Base-by-base conservation (phyloP, 371 early-diverging fungal genomes). In the Blakeslea trispora region DNA sequence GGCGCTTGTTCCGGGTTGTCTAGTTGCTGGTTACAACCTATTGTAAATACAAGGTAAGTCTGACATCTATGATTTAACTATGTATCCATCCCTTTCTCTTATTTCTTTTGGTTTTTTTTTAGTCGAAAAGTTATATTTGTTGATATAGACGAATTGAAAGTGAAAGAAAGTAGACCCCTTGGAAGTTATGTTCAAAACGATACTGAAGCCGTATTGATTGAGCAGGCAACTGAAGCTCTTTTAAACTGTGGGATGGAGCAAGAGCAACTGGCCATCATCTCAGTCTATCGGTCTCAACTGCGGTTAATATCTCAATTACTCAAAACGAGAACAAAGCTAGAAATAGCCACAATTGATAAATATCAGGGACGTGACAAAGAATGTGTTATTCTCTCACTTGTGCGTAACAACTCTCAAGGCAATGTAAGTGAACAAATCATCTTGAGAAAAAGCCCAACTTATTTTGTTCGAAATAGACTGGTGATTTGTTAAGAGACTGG, bases 311-410 rank as follows among this genome's bases (percentile, higher is more conserved):
- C 68, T 4, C 61, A 79, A 7, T 21, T 59, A 3, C 56, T 91
- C 19, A 55, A 58, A 10, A 50, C 28, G 7, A 69, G 62, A 19
- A 56, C 65, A 6, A 64, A 64, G 3, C 64, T 93, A 11, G 91
- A 93, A 47, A 64, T 90, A 49, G 81, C 86, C 18, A 97, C 97
- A 0, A 87, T 98, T 28, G 97, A 98, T 69, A 85, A 89, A 55
- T 95, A 86, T 63, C 97, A 98, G 69, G 97, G 97, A 17, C 84
- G 93, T n/a, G 97, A 95, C 66, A 94, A 93, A 74, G 90, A 87
- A 1, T 90, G 88, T 63, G 89, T 94, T 7, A 70, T 97, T 34
- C 80, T 92, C 11, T 98, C 94, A 23, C 82, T 94, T 55, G 99
- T 94, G 45, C 86, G 96, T 41, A 91, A 84, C 59, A 98, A 94